Conservation (phyloP, 441 rosid genomes). For the Bruguiera hainesii region DNA sequence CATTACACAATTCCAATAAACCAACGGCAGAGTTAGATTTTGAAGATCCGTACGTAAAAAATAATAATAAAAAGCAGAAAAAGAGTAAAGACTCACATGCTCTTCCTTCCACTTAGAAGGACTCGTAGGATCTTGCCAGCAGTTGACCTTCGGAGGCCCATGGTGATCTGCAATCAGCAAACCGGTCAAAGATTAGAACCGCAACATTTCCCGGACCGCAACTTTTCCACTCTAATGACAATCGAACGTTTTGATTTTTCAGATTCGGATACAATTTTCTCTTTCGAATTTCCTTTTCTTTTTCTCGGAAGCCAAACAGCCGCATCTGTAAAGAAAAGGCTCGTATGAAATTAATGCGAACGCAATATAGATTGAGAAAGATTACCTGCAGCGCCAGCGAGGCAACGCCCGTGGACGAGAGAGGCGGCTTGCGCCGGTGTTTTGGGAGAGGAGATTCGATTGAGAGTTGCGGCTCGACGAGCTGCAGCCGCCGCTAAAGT, state of each 20-base stretch:
- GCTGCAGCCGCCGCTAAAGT: constrained; percentile 42
- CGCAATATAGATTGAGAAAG: background rate
- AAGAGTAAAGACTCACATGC: constrained; percentile 49
- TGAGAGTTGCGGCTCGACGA: constrained; percentile 50
- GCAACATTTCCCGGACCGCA: background rate
- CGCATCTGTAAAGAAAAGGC: background rate
- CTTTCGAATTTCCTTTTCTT: too few relatives aligned
- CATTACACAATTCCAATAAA: background rate
- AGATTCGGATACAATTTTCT: too few relatives aligned
- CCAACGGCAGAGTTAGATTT: too few relatives aligned
- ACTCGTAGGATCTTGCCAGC: constrained; percentile 79
- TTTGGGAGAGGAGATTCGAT: constrained; percentile 40
- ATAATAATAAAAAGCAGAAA: too few relatives aligned
- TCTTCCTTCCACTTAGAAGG: constrained; percentile 96
- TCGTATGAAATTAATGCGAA: background rate
- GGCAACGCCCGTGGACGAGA: constrained; percentile 65
- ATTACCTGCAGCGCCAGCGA: constrained; percentile 81
- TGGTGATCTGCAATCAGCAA: constrained; percentile 64
- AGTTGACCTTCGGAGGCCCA: constrained; percentile 70
- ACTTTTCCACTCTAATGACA: background rate
- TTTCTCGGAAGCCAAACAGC: background rate
- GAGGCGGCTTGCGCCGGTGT: constrained; percentile 37
- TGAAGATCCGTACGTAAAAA: too few relatives aligned
- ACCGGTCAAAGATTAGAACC: background rate
- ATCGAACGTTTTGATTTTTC: background rate